Conservation (phyloP, 2,329 filamentous ascomycete species). For the Aureobasidium pullulans region DNA sequence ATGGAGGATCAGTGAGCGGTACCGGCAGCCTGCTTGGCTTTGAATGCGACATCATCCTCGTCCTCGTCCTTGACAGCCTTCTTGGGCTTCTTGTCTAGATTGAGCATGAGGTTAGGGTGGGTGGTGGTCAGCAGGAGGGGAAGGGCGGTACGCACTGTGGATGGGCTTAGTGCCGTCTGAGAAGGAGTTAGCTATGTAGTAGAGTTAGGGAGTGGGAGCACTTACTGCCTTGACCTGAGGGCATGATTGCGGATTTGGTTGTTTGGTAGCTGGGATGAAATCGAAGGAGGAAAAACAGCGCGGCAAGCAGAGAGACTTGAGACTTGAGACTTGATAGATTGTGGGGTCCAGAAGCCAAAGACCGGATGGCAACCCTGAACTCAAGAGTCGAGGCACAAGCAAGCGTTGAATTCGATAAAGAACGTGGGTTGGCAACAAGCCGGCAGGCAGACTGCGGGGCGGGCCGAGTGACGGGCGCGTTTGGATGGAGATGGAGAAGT, state of each 20-base stretch:
- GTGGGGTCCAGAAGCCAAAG: not conserved
- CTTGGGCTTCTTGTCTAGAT: constrained; percentile 67
- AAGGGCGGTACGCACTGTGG: constrained; percentile 29
- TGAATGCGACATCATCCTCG: constrained; percentile 77
- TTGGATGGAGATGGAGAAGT: not conserved
- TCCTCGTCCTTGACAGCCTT: constrained; percentile 73
- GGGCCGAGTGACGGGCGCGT: not conserved
- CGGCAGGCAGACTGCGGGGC: not conserved
- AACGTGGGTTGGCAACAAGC: not conserved
- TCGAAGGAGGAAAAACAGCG: not conserved
- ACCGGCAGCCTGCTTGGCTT: constrained; percentile 80
- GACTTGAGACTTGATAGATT: not conserved
- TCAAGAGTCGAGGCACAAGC: too few relatives aligned
- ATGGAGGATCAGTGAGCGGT: constrained; percentile 19
- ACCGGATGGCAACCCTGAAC: too few relatives aligned
- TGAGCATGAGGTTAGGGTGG: not conserved
- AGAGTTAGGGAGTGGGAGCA: constrained; percentile 8
- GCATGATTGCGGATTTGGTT: constrained; percentile 32
- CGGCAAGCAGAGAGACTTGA: too few relatives aligned
- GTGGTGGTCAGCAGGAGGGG: not conserved
- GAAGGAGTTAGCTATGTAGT: not conserved
- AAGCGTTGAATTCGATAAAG: not conserved
- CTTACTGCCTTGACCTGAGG: constrained; percentile 44
- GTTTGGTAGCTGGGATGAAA: not conserved
- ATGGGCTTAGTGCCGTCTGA: constrained; percentile 47